Evolutionary conservation across 352 stramenopile species (phyloP).

Genomic region (Achlya hypogyna): DNA sequence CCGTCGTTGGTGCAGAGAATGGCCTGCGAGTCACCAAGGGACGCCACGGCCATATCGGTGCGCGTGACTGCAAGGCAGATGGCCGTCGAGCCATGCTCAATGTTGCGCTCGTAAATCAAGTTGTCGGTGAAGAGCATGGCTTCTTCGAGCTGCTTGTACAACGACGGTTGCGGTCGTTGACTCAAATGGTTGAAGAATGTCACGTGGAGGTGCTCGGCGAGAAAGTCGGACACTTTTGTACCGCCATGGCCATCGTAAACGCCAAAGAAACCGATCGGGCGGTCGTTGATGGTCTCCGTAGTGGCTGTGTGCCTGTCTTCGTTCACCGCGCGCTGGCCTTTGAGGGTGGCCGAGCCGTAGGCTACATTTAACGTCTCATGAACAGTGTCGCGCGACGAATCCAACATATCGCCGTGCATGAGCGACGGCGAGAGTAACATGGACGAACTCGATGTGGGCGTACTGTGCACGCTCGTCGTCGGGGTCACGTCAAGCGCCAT

Average conservation of each 20-base stretch:
- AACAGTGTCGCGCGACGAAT: constrained; percentile 41
- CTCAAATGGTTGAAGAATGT: constrained; percentile 43
- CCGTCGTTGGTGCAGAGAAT: constrained; percentile 53
- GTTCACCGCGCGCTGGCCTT: constrained; percentile 61
- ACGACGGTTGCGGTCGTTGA: constrained; percentile 24
- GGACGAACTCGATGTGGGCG: constrained; percentile 56
- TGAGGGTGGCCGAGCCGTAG: constrained; percentile 67
- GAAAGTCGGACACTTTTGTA: constrained; percentile 54
- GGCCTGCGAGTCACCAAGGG: constrained; percentile 70
- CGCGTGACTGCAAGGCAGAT: constrained; percentile 50
- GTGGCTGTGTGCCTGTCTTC: constrained; percentile 57
- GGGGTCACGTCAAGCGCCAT: constrained; percentile 45
- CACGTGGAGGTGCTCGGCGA: constrained; percentile 50
- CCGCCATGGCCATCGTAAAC: constrained; percentile 78
- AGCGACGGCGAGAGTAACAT: constrained; percentile 60
- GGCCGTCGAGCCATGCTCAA: constrained; percentile 66
- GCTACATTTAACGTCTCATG: constrained; percentile 43
- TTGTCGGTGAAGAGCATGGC: constrained; percentile 58
- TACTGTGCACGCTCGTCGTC: constrained; percentile 23
- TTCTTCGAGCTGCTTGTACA: constrained; percentile 30
- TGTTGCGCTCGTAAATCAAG: constrained; percentile 53
- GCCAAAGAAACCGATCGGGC: constrained; percentile 67
- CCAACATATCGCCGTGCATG: constrained; percentile 58
- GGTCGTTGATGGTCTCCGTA: constrained; percentile 37
- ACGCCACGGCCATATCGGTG: constrained; percentile 43